These are phyloP conservation scores for Wilcoxina mikolae DNA, from an alignment of 495 filamentous ascomycete species.

Conservation along the genomic window DNA sequence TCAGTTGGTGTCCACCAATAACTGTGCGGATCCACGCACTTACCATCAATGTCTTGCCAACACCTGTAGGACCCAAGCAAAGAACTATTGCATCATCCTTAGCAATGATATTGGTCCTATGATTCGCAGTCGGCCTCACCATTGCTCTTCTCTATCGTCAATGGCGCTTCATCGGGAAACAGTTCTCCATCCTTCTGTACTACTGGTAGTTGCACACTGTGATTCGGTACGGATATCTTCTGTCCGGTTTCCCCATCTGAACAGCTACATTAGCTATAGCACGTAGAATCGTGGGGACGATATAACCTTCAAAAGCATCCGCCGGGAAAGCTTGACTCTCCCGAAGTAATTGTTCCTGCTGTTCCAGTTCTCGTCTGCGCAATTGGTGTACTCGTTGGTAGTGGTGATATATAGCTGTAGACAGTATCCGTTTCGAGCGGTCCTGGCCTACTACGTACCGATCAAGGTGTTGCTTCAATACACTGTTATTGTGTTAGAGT, in stretches of 20 bases:
- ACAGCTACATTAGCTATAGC: too few species aligned
- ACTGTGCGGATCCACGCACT: slow-evolving; percentile 33
- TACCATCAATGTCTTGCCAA: slow-evolving; percentile 95
- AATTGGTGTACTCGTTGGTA: slow-evolving; percentile 77
- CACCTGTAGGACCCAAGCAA: slow-evolving; percentile 80
- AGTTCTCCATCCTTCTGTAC: not conserved
- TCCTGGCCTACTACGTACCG: slow-evolving; percentile 94
- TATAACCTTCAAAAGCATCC: not conserved
- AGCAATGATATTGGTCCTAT: too few species aligned
- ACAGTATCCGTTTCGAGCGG: slow-evolving; percentile 86
- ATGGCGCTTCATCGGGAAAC: slow-evolving; percentile 42
- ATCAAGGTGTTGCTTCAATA: slow-evolving; percentile 81
- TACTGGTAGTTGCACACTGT: not conserved
- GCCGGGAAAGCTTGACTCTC: not conserved
- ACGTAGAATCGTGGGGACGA: too few species aligned
- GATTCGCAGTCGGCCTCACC: too few species aligned
- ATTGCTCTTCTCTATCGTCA: slow-evolving; percentile 91
- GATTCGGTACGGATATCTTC: too few species aligned
- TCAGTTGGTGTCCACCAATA: not conserved
- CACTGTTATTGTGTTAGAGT: slow-evolving; percentile 26
- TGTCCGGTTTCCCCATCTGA: too few species aligned
- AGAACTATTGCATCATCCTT: slow-evolving; percentile 44
- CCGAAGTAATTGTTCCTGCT: slow-evolving; percentile 31
- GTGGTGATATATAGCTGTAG: slow-evolving; percentile 91
- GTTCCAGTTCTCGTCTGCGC: slow-evolving; percentile 59